phyloP scores from a whole-genome alignment of 1,284 basidiomycete species.

The Mycena sp. region DNA sequence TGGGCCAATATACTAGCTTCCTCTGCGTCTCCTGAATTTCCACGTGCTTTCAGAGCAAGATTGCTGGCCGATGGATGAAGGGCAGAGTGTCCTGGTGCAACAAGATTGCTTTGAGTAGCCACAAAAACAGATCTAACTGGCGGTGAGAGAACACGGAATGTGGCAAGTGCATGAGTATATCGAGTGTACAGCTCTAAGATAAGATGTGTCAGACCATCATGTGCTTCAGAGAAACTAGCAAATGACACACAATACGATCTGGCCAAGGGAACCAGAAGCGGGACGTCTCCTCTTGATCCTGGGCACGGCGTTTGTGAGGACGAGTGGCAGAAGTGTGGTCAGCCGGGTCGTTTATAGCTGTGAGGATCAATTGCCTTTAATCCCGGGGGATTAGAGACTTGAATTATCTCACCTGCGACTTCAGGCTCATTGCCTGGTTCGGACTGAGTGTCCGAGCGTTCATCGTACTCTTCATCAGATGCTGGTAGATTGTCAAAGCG shows the following conservation, averaged over 20 bases:
- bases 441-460: neutral
- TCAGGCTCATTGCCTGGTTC: neutral
- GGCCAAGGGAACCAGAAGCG: no score
- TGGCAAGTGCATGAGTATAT: slow-evolving; percentile 48
- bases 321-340: no score
- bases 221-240: neutral
- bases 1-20: no score
- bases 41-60: no score
- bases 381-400: no score
- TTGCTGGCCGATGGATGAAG: no score
- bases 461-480: slow-evolving; percentile 8
- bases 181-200: slow-evolving; percentile 43
- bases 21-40: no score
- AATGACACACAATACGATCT: neutral
- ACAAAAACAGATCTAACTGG: slow-evolving; percentile 45
- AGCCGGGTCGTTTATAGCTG: no score
- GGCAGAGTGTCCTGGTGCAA: no score
- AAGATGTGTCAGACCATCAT: neutral
- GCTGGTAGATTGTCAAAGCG: neutral
- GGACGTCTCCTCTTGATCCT: neutral
- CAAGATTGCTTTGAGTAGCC: slow-evolving; percentile 42
- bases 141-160: slow-evolving; percentile 44
- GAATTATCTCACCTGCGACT: neutral
- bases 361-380: no score
- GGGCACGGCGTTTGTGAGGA: no score